Percentiles rank a stretch among this genome's conserved stretches.
Conservation (phyloP, 768 basidiomycete species). For the Auriscalpium microsporum region DNA sequence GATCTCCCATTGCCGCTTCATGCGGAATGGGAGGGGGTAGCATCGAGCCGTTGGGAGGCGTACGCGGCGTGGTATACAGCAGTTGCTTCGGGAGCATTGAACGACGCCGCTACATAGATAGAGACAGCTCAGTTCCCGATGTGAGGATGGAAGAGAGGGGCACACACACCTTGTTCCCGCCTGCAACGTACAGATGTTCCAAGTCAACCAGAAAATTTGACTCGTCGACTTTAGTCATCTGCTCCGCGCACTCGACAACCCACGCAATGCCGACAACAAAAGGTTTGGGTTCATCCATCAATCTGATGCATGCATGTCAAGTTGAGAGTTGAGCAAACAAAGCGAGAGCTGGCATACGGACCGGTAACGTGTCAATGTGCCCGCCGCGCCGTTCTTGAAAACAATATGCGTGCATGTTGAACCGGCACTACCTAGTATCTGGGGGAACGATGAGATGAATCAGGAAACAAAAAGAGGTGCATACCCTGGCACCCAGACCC, state of each 20-base stretch:
- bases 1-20: too few relatives aligned
- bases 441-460: not conserved
- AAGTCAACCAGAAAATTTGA: conserved; percentile 56
- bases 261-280: conserved; percentile 77
- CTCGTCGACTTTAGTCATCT: conserved; percentile 55
- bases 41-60: not conserved
- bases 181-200: conserved; percentile 45
- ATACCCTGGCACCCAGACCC: conserved; percentile 71
- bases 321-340: not conserved
- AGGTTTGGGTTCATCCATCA: conserved; percentile 62
- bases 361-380: conserved; percentile 69
- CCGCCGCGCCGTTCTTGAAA: conserved; percentile 72
- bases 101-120: conserved; percentile 49
- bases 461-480: not conserved
- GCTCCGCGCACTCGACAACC: conserved; percentile 83
- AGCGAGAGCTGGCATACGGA: conserved; percentile 22
- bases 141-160: not conserved
- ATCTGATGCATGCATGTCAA: conserved; percentile 25
- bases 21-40: not conserved
- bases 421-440: conserved; percentile 60
- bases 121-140: not conserved
- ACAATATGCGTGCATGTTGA: conserved; percentile 78
- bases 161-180: conserved; percentile 50
- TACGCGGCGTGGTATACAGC: conserved; percentile 19
- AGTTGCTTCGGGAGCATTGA: conserved; percentile 59